Evolutionary conservation across 2,329 filamentous ascomycete species (phyloP).

Genomic region (Diaporthe sp.): DNA sequence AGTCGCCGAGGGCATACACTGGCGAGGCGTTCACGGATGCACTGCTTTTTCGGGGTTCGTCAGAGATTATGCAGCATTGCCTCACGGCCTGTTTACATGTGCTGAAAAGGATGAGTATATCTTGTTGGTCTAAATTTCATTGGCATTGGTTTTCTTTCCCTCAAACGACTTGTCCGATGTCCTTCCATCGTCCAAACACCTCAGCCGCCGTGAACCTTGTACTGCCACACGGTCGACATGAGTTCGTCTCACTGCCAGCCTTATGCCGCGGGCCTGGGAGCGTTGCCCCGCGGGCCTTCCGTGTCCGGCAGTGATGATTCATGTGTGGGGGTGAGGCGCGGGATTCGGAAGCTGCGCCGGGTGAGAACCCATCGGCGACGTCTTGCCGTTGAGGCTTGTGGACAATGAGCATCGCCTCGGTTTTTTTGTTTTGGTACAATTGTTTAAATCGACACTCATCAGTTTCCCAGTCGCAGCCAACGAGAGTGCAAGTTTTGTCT

Average conservation of each 20-base stretch:
- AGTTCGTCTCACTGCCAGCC: neutral
- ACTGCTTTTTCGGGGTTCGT: neutral
- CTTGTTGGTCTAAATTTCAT: neutral
- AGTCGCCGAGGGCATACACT: neutral
- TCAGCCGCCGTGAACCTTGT: neutral
- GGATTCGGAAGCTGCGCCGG: neutral
- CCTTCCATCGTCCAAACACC: neutral
- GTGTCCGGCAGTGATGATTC: neutral
- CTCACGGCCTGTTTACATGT: slow-evolving; percentile 3
- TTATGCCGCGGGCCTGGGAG: too few relatives aligned
- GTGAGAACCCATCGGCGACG: too few relatives aligned
- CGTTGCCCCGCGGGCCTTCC: neutral
- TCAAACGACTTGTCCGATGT: neutral
- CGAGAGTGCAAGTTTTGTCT: too few relatives aligned
- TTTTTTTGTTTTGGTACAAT: too few relatives aligned
- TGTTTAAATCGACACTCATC: too few relatives aligned
- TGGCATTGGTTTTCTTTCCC: neutral
- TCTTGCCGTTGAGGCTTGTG: too few relatives aligned
- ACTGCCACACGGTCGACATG: neutral
- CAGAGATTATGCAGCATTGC: slow-evolving; percentile 3
- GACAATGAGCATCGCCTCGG: too few relatives aligned
- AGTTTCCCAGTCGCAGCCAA: neutral
- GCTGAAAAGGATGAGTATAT: neutral
- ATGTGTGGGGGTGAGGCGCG: neutral
- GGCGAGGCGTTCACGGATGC: slow-evolving; percentile 23